These are phyloP conservation scores for Leccinum obscurum DNA, from an alignment of 768 basidiomycete species.

Conservation along the genomic window DNA sequence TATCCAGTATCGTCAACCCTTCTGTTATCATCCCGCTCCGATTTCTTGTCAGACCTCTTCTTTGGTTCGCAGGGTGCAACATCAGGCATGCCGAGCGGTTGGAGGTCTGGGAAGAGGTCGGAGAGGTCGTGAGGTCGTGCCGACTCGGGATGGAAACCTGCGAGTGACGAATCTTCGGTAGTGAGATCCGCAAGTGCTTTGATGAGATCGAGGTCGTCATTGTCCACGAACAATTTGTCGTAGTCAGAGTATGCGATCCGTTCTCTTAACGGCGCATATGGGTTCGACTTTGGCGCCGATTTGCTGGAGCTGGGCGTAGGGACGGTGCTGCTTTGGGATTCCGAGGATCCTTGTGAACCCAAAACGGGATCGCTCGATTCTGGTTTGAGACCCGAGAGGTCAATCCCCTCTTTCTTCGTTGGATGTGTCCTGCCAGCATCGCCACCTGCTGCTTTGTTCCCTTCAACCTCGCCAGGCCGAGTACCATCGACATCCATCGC, in stretches of 20 bases:
- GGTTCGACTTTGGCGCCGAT: slow-evolving; percentile 40
- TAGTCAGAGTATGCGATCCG: slow-evolving; percentile 48
- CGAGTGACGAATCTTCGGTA: slow-evolving; percentile 23
- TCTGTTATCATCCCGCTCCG: slow-evolving; percentile 66
- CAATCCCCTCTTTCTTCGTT: slow-evolving; percentile 28
- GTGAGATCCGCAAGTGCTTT: slow-evolving; percentile 46
- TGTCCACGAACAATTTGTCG: slow-evolving; percentile 52
- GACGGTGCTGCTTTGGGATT: slow-evolving; percentile 29
- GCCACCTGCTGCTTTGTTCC: slow-evolving; percentile 12
- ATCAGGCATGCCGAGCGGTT: slow-evolving; percentile 57
- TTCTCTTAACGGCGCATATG: slow-evolving; percentile 61
- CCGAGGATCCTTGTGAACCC: slow-evolving; percentile 41
- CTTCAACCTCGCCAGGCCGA: slow-evolving; percentile 28
- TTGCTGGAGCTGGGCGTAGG: slow-evolving; percentile 33
- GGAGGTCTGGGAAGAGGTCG: slow-evolving; percentile 84
- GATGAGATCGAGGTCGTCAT: slow-evolving; percentile 51
- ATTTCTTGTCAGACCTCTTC: slow-evolving; percentile 55
- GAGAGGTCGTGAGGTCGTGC: slow-evolving; percentile 49
- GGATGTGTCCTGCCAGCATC: slow-evolving; percentile 20
- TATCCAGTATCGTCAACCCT: slow-evolving; percentile 78
- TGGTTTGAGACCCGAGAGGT: slow-evolving; percentile 47
- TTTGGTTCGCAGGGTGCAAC: slow-evolving; percentile 37
- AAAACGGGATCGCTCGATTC: slow-evolving; percentile 58
- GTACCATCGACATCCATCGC: slow-evolving; percentile 38
- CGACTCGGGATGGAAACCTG: slow-evolving; percentile 21